These are phyloP conservation scores for Globisporangium polare DNA, from an alignment of 352 stramenopile species.

Conservation along the genomic window DNA sequence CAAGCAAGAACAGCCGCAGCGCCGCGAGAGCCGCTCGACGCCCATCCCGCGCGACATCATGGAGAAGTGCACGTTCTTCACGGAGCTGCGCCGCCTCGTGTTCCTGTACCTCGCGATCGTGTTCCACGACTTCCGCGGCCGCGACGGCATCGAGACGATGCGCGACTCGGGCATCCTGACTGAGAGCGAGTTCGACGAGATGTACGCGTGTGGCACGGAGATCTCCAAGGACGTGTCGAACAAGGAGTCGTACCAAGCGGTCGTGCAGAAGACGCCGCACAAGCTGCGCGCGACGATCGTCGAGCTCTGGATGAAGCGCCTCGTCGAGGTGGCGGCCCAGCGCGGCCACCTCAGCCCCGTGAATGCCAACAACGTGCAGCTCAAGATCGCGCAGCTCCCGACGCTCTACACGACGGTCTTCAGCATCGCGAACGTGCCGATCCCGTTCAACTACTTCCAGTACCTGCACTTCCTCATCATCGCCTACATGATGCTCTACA, in stretches of 20 bases:
- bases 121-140: slow-evolving; percentile 67
- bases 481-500: slow-evolving; percentile 80
- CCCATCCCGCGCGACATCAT: slow-evolving; percentile 49
- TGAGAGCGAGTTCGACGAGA: slow-evolving; percentile 64
- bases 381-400: slow-evolving; percentile 63
- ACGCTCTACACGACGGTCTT: slow-evolving; percentile 79
- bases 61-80: slow-evolving; percentile 79
- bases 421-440: slow-evolving; percentile 82
- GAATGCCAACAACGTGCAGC: slow-evolving; percentile 58
- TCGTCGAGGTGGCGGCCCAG: slow-evolving; percentile 62
- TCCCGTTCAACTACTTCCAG: slow-evolving; percentile 87
- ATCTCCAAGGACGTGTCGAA: slow-evolving; percentile 35
- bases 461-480: slow-evolving; percentile 69
- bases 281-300: slow-evolving; percentile 74
- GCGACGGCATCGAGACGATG: slow-evolving; percentile 67
- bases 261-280: slow-evolving; percentile 59
- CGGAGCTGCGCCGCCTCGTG: slow-evolving; percentile 65
- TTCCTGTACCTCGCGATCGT: slow-evolving; percentile 84
- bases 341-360: slow-evolving; percentile 50
- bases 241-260: slow-evolving; percentile 52
- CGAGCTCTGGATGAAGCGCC: slow-evolving; percentile 73
- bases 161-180: slow-evolving; percentile 53
- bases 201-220: slow-evolving; percentile 67
- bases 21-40: slow-evolving; percentile 13
- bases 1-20: slow-evolving; percentile 6